These are phyloP conservation scores for Fusarium sp. DNA, from an alignment of 2,329 filamentous ascomycete species.

Conservation along the genomic window DNA sequence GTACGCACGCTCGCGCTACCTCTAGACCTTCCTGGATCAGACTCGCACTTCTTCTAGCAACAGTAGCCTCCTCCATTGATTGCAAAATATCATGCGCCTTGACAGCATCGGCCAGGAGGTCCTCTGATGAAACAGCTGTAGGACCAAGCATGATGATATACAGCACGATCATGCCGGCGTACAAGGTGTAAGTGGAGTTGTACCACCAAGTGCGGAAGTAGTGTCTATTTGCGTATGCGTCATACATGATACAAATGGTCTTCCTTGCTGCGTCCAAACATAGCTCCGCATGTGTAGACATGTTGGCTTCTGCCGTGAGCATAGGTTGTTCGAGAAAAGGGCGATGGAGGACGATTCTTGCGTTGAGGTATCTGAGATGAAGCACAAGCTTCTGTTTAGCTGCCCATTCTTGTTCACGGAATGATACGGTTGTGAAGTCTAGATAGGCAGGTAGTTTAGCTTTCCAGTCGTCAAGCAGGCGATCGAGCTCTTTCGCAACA, in stretches of 20 bases:
- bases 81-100: not conserved
- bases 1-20: not conserved
- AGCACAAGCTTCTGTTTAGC: not conserved
- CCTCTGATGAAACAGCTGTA: not conserved
- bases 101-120: not conserved
- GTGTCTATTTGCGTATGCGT: not conserved
- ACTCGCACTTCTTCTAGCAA: not conserved
- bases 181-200: conserved; percentile 1
- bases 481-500: not conserved
- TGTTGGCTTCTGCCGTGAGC: not conserved
- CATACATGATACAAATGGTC: not conserved
- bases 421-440: not conserved
- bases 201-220: conserved; percentile 12
- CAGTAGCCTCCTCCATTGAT: not conserved
- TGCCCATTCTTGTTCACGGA: not conserved
- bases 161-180: conserved; percentile 8
- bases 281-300: not conserved
- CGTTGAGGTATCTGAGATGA: not conserved
- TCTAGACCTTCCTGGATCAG: not conserved
- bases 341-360: not conserved
- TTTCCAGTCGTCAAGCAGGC: not conserved
- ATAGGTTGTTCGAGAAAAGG: not conserved
- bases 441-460: not conserved
- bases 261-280: not conserved
- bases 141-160: conserved; percentile 7